phyloP scores from a whole-genome alignment of 2,329 filamentous ascomycete species.

The Apiospora pterosperma region DNA sequence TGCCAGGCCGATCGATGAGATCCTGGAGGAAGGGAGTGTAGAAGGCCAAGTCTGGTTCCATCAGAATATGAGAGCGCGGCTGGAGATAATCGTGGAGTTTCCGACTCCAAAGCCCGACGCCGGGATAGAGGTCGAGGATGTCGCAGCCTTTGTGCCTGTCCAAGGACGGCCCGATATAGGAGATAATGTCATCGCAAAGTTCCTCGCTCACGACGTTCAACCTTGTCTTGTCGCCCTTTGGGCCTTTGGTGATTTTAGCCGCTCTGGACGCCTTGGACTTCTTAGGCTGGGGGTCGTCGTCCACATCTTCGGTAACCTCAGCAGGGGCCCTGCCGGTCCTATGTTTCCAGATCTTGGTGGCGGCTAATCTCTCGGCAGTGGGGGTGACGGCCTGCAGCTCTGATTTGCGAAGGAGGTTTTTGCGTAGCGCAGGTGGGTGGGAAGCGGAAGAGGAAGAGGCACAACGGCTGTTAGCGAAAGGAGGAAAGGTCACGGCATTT shows the following conservation, averaged over 20 bases:
- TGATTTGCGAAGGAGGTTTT: neutral
- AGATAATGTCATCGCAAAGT: slow-evolving; percentile 62
- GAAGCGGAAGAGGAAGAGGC: neutral
- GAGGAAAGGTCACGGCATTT: neutral
- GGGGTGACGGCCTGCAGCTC: slow-evolving; percentile 8
- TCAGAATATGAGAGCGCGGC: slow-evolving; percentile 77
- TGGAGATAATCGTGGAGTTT: slow-evolving; percentile 72
- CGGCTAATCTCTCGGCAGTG: slow-evolving; percentile 15
- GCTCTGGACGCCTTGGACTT: neutral
- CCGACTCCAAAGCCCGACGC: slow-evolving; percentile 72
- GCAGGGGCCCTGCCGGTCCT: neutral
- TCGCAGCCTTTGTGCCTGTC: slow-evolving; percentile 73
- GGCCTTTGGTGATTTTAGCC: neutral
- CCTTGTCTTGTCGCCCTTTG: slow-evolving; percentile 33
- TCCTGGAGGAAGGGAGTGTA: slow-evolving; percentile 61
- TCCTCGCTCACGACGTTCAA: slow-evolving; percentile 51
- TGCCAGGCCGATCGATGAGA: slow-evolving; percentile 47
- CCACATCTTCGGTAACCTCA: neutral
- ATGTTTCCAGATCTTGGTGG: slow-evolving; percentile 14
- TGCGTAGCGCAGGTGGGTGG: neutral
- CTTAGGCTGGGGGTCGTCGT: neutral
- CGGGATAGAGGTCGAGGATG: slow-evolving; percentile 83
- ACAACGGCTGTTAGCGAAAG: neutral
- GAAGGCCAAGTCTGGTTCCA: slow-evolving; percentile 64
- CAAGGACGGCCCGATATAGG: slow-evolving; percentile 67